Conservation (phyloP, 2,329 filamentous ascomycete genomes). For the Arthrocladium fulminans region DNA sequence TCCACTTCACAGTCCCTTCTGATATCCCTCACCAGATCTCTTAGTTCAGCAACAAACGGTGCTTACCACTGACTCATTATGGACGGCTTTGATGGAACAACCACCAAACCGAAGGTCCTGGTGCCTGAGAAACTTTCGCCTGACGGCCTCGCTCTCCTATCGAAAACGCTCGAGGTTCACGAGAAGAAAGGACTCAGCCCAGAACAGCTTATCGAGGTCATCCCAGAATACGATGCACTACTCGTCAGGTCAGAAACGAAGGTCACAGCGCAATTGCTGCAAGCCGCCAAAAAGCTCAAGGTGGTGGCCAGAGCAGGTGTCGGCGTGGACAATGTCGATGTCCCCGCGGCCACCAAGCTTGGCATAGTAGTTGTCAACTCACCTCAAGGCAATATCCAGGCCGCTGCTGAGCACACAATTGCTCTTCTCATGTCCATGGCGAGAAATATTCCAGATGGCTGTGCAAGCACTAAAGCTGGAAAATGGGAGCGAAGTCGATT, state of each 20-base stretch:
- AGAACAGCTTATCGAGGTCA: conserved; percentile 56
- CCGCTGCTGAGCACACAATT: conserved; percentile 70
- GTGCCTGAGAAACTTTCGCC: conserved; percentile 72
- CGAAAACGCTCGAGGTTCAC: conserved; percentile 60
- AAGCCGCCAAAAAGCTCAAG: conserved; percentile 58
- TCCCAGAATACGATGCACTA: conserved; percentile 64
- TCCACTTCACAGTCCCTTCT: too few species aligned
- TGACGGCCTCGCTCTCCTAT: conserved; percentile 65
- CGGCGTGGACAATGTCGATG: conserved; percentile 74
- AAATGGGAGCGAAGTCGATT: conserved; percentile 68
- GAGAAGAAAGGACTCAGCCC: conserved; percentile 54
- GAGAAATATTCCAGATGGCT: conserved; percentile 62
- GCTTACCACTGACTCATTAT: conserved; percentile 7
- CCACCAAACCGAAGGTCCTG: conserved; percentile 47
- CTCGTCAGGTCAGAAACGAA: conserved; percentile 77
- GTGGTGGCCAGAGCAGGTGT: conserved; percentile 75
- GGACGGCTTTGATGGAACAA: conserved; percentile 15
- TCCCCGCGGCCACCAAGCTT: conserved; percentile 59
- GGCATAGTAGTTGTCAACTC: conserved; percentile 76
- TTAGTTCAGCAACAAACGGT: too few species aligned
- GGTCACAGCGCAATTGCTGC: conserved; percentile 60
- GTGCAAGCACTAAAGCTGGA: conserved; percentile 59
- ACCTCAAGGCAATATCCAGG: conserved; percentile 69
- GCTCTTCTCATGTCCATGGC: conserved; percentile 66
- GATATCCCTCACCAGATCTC: too few species aligned